Conservation (phyloP, 208 protist species). For the Endotrypanum monterogeii region DNA sequence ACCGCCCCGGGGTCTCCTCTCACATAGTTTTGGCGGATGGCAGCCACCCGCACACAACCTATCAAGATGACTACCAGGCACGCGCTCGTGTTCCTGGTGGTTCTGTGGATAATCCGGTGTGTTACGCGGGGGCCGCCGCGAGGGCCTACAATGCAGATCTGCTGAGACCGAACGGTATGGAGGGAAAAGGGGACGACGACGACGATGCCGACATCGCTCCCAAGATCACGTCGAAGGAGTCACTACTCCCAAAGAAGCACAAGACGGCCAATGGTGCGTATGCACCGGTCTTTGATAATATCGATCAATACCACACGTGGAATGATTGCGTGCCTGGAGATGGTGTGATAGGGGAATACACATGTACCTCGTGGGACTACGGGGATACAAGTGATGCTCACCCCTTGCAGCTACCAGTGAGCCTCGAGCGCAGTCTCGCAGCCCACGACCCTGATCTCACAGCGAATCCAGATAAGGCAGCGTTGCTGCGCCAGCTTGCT, state of each 20-base stretch:
- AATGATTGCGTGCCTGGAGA: slow-evolving; percentile 10
- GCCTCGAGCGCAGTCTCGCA: slow-evolving; percentile 45
- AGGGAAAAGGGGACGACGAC: too few relatives aligned
- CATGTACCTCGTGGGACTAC: slow-evolving; percentile 73
- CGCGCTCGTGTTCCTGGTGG: neutral
- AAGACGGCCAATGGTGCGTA: slow-evolving; percentile 1
- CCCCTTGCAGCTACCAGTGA: slow-evolving; percentile 71
- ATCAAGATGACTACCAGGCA: slow-evolving; percentile 55
- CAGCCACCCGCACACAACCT: slow-evolving; percentile 58
- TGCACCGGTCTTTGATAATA: slow-evolving; percentile 3
- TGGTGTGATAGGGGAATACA: slow-evolving; percentile 35
- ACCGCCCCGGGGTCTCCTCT: slow-evolving; percentile 32
- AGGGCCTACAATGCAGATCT: slow-evolving; percentile 59
- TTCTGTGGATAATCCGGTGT: slow-evolving; percentile 19
- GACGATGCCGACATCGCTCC: slow-evolving; percentile 57
- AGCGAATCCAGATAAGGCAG: slow-evolving; percentile 51
- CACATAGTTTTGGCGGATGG: slow-evolving; percentile 32
- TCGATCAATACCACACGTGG: neutral
- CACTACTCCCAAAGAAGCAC: slow-evolving; percentile 37
- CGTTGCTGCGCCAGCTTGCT: slow-evolving; percentile 54
- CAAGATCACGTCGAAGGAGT: slow-evolving; percentile 73
- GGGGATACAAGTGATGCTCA: slow-evolving; percentile 70
- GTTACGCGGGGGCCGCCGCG: slow-evolving; percentile 59
- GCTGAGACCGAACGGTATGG: slow-evolving; percentile 37
- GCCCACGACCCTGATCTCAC: slow-evolving; percentile 48